These are phyloP conservation scores for Phoenix dactylifera DNA, from an alignment of 176 grass and related monocot species.

Conservation along the genomic window DNA sequence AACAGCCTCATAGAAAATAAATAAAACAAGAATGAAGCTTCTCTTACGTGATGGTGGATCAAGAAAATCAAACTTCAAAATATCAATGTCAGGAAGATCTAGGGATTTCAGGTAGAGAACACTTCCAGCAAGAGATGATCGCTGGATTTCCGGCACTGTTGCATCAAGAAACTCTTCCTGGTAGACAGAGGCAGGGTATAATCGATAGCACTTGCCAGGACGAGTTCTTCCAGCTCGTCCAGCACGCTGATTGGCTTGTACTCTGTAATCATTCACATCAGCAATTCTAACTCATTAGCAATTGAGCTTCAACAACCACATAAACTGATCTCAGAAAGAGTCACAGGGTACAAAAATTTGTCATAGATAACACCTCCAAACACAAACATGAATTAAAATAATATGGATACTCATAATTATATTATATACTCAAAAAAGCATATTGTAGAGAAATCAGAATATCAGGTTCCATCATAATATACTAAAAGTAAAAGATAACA, in stretches of 20 bases:
- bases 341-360: too few relatives aligned
- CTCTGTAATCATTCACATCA: slow-evolving; percentile 31
- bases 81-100: slow-evolving; percentile 83
- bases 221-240: slow-evolving; percentile 93
- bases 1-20: slow-evolving; percentile 18
- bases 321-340: too few relatives aligned
- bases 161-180: slow-evolving; percentile 79
- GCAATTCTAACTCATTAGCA: background rate
- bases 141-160: slow-evolving; percentile 83
- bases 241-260: slow-evolving; percentile 93
- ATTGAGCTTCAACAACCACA: too few relatives aligned
- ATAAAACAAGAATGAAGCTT: slow-evolving; percentile 9
- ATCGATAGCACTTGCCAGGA: slow-evolving; percentile 82
- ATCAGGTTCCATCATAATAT: too few relatives aligned
- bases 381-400: too few relatives aligned
- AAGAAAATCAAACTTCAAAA: slow-evolving; percentile 94
- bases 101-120: slow-evolving; percentile 84
- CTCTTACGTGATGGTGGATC: slow-evolving; percentile 97
- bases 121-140: slow-evolving; percentile 80
- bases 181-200: slow-evolving; percentile 68
- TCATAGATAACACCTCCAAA: too few relatives aligned
- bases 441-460: too few relatives aligned
- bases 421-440: too few relatives aligned
- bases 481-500: too few relatives aligned
- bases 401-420: too few relatives aligned